phyloP scores from a whole-genome alignment of 768 basidiomycete species.

The Lanmaoa rubissima region DNA sequence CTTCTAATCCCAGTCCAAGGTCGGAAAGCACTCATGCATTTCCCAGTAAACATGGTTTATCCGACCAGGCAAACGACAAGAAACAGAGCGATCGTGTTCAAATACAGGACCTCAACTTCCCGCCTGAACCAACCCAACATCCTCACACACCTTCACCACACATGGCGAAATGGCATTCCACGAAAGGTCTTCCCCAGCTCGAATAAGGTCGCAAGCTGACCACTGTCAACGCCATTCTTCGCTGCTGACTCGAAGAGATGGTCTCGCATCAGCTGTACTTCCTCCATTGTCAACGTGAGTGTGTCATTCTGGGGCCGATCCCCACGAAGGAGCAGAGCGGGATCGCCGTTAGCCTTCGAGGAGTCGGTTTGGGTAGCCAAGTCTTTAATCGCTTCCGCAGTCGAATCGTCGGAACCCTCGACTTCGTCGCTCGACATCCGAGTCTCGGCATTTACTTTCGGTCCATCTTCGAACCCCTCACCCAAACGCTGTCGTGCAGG shows the following conservation, averaged over 20 bases:
- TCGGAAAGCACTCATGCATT: neutral
- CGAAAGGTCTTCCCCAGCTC: slow-evolving; percentile 20
- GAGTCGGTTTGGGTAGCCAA: neutral
- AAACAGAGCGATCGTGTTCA: neutral
- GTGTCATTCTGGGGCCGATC: slow-evolving; percentile 2
- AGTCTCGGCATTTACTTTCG: neutral
- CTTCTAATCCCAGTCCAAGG: neutral
- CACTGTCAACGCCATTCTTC: slow-evolving; percentile 1
- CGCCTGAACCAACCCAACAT: neutral
- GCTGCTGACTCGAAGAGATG: slow-evolving; percentile 8
- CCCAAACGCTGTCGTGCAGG: neutral
- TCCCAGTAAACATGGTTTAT: neutral
- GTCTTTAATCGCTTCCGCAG: neutral
- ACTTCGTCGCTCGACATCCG: neutral
- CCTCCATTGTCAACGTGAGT: slow-evolving; percentile 18
- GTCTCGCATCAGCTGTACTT: slow-evolving; percentile 17
- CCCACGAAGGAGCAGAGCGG: neutral
- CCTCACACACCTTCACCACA: slow-evolving; percentile 18
- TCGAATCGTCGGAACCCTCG: neutral
- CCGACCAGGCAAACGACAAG: neutral
- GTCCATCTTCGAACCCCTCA: neutral
- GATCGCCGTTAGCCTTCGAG: neutral
- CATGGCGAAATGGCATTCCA: slow-evolving; percentile 24
- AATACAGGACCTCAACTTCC: neutral
- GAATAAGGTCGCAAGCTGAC: slow-evolving; percentile 19